A percentile compares a stretch with the other conserved stretches of the same genome.
phyloP scores from a whole-genome alignment of 305 asterid genomes.

The Solanum hybrid region DNA sequence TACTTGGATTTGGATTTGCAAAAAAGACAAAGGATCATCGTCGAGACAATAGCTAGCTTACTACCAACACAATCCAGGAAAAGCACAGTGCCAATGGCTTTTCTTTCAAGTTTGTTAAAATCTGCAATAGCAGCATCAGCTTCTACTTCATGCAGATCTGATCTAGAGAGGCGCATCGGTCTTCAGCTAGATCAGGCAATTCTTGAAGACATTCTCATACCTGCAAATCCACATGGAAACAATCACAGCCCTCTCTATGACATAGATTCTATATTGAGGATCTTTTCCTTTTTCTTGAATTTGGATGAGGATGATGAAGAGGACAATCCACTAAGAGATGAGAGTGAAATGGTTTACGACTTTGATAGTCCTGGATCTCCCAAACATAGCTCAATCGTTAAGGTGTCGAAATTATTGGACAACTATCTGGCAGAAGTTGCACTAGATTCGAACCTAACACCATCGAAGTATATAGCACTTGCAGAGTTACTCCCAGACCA shows the following conservation, averaged over 20 bases:
- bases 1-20: conserved; percentile 35
- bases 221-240: conserved; percentile 43
- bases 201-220: conserved; percentile 77
- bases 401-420: conserved; percentile 78
- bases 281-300: conserved; percentile 80
- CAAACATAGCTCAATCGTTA: conserved; percentile 75
- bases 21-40: conserved; percentile 60
- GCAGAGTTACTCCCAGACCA: conserved; percentile 86
- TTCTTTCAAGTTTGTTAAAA: conserved; percentile 70
- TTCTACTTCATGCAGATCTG: conserved; percentile 62
- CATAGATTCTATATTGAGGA: conserved; percentile 55
- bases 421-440: conserved; percentile 80
- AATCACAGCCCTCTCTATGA: conserved; percentile 57
- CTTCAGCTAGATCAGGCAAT: conserved; percentile 86
- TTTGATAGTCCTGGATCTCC: conserved; percentile 93
- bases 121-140: conserved; percentile 57
- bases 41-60: conserved; percentile 52
- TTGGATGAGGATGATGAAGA: conserved; percentile 77
- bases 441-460: conserved; percentile 54
- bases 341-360: conserved; percentile 59
- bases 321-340: conserved; percentile 47
- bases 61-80: conserved; percentile 77
- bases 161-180: conserved; percentile 83
- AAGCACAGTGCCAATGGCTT: conserved; percentile 75
- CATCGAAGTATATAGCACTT: conserved; percentile 57